These are phyloP conservation scores for Linderniella brevidens DNA, from an alignment of 257 asterid genomes.

Conservation along the genomic window DNA sequence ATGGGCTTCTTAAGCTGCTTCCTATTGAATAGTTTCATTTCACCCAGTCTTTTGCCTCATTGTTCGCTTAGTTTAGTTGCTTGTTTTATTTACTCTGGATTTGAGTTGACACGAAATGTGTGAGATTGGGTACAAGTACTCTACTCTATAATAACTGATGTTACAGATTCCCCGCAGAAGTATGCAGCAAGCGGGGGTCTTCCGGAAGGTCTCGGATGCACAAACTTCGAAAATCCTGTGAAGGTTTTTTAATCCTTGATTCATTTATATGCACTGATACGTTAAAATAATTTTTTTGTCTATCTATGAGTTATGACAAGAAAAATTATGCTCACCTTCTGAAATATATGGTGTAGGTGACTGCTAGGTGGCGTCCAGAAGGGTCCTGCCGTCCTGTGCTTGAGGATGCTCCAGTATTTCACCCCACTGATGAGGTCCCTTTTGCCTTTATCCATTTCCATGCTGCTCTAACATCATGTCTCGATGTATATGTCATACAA, in stretches of 20 bases:
- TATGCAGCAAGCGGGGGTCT: conserved; percentile 23
- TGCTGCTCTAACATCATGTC: no score
- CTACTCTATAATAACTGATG: conserved; percentile 11
- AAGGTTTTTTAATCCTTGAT: conserved; percentile 23
- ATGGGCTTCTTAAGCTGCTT: not conserved
- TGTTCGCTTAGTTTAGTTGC: no score
- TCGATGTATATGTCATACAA: conserved; percentile 4
- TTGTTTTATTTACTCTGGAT: no score
- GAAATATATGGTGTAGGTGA: conserved; percentile 32
- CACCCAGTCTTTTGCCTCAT: no score
- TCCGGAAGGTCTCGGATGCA: conserved; percentile 67
- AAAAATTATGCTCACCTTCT: conserved; percentile 5
- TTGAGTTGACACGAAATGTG: no score
- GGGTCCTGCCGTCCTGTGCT: conserved; percentile 34
- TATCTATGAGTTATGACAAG: not conserved
- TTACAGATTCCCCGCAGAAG: conserved; percentile 23
- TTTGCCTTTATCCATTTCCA: conserved; percentile 2
- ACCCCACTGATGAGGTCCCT: conserved; percentile 48
- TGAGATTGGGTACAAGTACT: conserved; percentile 7
- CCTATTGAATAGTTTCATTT: not conserved
- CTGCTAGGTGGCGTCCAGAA: conserved; percentile 48
- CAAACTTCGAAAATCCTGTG: conserved; percentile 35
- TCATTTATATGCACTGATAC: no score
- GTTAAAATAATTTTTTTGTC: not conserved
- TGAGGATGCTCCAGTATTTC: conserved; percentile 62